Conservation (phyloP, 1,139 yeast genomes). For the Geotrichum histeridarum region DNA sequence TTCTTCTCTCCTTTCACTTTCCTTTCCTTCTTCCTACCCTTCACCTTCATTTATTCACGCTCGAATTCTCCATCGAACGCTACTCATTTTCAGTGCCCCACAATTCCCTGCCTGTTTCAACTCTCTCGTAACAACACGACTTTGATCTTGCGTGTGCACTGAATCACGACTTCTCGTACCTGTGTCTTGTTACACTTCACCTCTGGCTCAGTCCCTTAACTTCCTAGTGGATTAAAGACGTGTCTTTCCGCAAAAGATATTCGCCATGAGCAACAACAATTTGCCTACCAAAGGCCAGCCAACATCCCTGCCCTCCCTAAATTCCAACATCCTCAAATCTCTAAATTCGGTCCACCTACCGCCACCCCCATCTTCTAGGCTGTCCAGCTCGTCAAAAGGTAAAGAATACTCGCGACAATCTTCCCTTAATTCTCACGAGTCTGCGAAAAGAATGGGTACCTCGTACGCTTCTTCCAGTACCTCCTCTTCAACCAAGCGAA, state of each 20-base stretch:
- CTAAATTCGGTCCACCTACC: constrained; percentile 44
- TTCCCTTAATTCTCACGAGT: constrained; percentile 2
- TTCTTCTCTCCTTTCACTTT: not conserved
- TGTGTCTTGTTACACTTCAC: not conserved
- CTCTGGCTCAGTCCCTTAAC: not conserved
- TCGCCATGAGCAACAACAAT: not conserved
- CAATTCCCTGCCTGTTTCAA: not conserved
- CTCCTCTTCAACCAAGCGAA: not conserved
- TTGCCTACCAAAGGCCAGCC: constrained; percentile 2
- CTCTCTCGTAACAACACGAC: not conserved
- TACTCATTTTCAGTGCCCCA: not conserved
- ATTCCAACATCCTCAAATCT: constrained; percentile 40
- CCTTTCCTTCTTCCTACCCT: not conserved
- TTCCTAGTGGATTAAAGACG: not conserved
- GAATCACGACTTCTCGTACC: not conserved
- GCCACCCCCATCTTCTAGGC: constrained; percentile 41
- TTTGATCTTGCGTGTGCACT: not conserved
- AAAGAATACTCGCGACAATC: constrained; percentile 1
- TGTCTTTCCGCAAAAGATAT: not conserved
- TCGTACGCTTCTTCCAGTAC: constrained; percentile 4
- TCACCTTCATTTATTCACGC: not conserved
- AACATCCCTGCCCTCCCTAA: constrained; percentile 6
- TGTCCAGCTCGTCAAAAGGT: constrained; percentile 7
- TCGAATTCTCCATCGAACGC: not conserved
- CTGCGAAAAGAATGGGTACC: not conserved